Conservation (phyloP, 1,139 yeast genomes). For the Entelexis paramagnoliae region DNA sequence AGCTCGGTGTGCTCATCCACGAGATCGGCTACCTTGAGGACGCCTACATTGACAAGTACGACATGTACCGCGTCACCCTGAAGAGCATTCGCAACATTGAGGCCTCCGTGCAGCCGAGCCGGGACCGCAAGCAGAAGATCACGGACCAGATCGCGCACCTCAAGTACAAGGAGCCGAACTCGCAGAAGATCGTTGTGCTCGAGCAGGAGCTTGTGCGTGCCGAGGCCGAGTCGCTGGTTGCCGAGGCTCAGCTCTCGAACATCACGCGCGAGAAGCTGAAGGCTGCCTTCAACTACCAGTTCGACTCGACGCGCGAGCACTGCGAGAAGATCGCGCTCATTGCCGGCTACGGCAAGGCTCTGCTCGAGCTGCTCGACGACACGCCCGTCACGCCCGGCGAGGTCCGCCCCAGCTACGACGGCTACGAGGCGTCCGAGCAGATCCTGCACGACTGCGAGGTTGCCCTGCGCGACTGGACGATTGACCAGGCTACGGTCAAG, state of each 20-base stretch:
- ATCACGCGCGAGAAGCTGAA: slow-evolving; percentile 96
- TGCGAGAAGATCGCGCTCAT: slow-evolving; percentile 92
- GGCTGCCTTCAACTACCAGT: slow-evolving; percentile 95
- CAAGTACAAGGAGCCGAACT: slow-evolving; percentile 96
- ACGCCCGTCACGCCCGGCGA: slow-evolving; percentile 98
- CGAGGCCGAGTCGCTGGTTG: slow-evolving; percentile 96
- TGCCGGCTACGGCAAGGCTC: slow-evolving; percentile 97
- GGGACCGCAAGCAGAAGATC: slow-evolving; percentile 95
- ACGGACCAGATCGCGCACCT: slow-evolving; percentile 96
- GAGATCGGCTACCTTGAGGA: slow-evolving; percentile 98
- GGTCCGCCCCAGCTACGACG: slow-evolving; percentile 96
- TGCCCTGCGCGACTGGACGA: slow-evolving; percentile 92
- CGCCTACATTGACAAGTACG: slow-evolving; percentile 94
- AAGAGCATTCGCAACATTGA: slow-evolving; percentile 94
- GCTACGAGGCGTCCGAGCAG: slow-evolving; percentile 96
- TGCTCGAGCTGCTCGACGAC: slow-evolving; percentile 90
- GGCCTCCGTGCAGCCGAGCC: slow-evolving; percentile 93
- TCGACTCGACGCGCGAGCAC: slow-evolving; percentile 92
- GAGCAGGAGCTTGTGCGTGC: slow-evolving; percentile 99
- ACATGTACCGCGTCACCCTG: slow-evolving; percentile 91
- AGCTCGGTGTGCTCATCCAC: slow-evolving; percentile 87
- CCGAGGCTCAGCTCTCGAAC: slow-evolving; percentile 96
- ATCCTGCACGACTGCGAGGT: slow-evolving; percentile 94
- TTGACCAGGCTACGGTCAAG: slow-evolving; percentile 89
- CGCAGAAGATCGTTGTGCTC: slow-evolving; percentile 86